Base-by-base conservation (phyloP, 164 flowering plant species). In the Annona cherimola region DNA sequence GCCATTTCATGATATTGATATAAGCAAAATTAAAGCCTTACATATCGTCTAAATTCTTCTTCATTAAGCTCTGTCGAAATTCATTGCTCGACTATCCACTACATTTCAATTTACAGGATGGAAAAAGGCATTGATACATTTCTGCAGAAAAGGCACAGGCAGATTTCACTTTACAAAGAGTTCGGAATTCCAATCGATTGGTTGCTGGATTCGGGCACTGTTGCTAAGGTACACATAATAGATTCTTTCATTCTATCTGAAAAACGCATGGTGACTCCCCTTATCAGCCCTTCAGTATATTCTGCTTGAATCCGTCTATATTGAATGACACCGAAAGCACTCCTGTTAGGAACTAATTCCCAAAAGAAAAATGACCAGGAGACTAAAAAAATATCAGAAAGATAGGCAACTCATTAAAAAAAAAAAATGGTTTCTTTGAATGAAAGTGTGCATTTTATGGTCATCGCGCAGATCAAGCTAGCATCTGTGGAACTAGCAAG, bases 111-210 rank as follows among this genome's bases (percentile, higher is more conserved):
- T 42, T 45, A 4, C 89, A 95, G 99, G 79, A 91, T 95, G 77
- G 99, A 95, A 73, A 85, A 89, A 65, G 91, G 96, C 78, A 98
- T 95, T 2, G 91, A 85, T 79, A 97, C 98, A 45, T 89, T 93
- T 41, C 71, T 93, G 61, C 89, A 98, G 11, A 93, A 96, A 42
- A 79, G 98, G 46, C 98, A 95, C 79, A 89, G 90, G 97, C 96
- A 98, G 66, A 77, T 87, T 66, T 91, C 97, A 35, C 82, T 97
- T 45, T 93, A 90, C 71, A 88, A 73, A 71, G 97, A 90, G 72
- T 95, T 93, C 74, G 95, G 99, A 63, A 91, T 95, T 67, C 98
- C 99, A 16, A 84, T 83, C 62, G 84, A 95, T 73, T 95, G 98
- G 99, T 74, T 95, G 74, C 72, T 65, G 44, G 99, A 93, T 77